phyloP scores from a whole-genome alignment of 257 asterid genomes.

The Solanum etuberosum region DNA sequence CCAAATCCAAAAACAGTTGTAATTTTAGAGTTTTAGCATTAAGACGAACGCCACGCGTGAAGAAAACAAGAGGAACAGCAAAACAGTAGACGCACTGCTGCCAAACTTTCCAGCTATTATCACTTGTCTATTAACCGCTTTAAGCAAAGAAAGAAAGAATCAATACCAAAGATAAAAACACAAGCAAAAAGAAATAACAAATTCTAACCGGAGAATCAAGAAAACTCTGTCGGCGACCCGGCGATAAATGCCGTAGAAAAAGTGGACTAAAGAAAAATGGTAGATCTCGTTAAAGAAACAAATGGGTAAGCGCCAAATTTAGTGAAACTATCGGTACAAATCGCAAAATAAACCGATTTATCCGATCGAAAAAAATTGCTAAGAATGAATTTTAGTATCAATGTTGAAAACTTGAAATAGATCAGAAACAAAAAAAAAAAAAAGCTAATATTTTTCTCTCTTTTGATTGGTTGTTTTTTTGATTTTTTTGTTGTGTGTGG shows the following conservation, averaged over 20 bases:
- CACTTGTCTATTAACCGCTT: not conserved
- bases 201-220: not conserved
- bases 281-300: conserved; percentile 16
- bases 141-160: not conserved
- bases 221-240: not conserved
- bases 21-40: not conserved
- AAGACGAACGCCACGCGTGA: conserved; percentile 2
- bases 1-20: not conserved
- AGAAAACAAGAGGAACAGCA: not conserved
- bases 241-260: not conserved
- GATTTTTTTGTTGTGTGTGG: not conserved
- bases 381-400: not conserved
- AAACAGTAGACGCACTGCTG: not conserved
- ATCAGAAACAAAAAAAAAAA: not conserved
- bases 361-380: not conserved
- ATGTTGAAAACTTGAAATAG: not conserved
- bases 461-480: conserved; percentile 23
- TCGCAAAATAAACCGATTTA: not conserved
- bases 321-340: not conserved
- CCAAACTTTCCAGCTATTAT: not conserved
- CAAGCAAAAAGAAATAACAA: not conserved
- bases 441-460: not conserved
- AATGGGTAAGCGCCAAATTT: not conserved
- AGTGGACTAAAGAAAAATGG: not conserved
- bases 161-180: not conserved